Base-by-base conservation (phyloP, 768 basidiomycete genomes). In the Mycena kentingensis region DNA sequence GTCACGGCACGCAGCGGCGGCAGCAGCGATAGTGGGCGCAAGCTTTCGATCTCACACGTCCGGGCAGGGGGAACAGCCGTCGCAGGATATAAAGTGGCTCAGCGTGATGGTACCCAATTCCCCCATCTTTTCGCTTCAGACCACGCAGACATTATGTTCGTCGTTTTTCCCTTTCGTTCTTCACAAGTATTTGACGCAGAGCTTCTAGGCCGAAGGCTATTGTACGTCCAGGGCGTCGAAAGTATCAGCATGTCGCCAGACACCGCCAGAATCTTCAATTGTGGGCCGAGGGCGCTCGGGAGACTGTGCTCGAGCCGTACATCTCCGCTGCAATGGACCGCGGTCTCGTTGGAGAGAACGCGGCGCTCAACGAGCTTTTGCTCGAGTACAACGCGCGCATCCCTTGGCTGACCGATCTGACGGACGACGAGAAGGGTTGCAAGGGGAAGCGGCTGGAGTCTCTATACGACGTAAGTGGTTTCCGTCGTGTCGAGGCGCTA, bases 241-340 rank as follows among this genome's bases (percentile, higher is more conserved):
- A 19, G n/a, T 22, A 19, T 24, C 15, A 54, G 25, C 46, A 27
- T 2, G 32, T 41, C 11, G 39, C 52, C 4, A 41, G 38, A 27
- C 19, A 25, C 10, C 18, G 46, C 2, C 16, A 35, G 15, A 54
- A 42, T 27, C 28, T 48, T 4, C 35, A 31, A 12, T 6, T 48
- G 8, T 54, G 52, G 52, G 46, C 52, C 2, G 39, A 48, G 26
- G 52, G 52, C 2, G 32, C 38, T 1, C 25, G 48, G 2, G 47
- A 55, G 15, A 10, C n/a, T 2, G 19, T 55, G 4, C 12, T 55
- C 21, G 29, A 36, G 10, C 42, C 53, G 2, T 43, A 55, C 18
- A 8, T 55, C 3, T 22, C 32, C 4, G 36, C 42, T 16, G 53
- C 53, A 11, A 5, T 49, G 21, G 53, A 44, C 5, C 25, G 41